These are phyloP conservation scores for Leonotis leonurus DNA, from an alignment of 257 asterid genomes.

Conservation along the genomic window DNA sequence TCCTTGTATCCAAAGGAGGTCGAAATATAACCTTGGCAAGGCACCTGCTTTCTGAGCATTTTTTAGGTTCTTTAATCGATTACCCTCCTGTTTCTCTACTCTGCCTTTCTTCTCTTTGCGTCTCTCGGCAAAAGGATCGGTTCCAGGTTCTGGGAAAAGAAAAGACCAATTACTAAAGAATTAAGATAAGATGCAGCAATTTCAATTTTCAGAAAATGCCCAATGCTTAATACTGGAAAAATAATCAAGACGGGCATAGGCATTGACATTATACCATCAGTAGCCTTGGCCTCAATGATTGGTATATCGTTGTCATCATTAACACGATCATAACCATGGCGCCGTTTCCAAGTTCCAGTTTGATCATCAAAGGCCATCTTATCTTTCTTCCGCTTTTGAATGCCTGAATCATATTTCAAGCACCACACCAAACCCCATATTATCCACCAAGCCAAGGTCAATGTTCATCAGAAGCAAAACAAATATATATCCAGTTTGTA, in stretches of 20 bases:
- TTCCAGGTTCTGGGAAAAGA: slow-evolving; percentile 59
- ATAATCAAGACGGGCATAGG: background rate
- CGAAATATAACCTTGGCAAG: slow-evolving; percentile 64
- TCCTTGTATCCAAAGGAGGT: background rate
- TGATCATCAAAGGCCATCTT: slow-evolving; percentile 79
- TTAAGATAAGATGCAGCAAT: background rate
- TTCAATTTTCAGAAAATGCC: background rate
- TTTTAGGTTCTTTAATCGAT: slow-evolving; percentile 65
- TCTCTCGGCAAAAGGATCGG: slow-evolving; percentile 86
- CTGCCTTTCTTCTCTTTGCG: slow-evolving; percentile 64
- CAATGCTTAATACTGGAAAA: background rate
- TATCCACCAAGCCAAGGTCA: background rate
- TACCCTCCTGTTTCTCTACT: slow-evolving; percentile 79
- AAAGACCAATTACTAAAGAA: background rate
- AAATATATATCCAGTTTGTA: background rate
- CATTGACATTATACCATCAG: slow-evolving; percentile 49
- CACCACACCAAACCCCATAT: background rate
- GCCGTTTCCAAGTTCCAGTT: slow-evolving; percentile 77
- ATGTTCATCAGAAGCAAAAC: background rate
- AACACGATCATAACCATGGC: slow-evolving; percentile 85
- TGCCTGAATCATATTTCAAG: slow-evolving; percentile 45
- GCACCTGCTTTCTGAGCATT: slow-evolving; percentile 81
- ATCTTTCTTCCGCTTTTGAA: slow-evolving; percentile 59
- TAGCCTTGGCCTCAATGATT: slow-evolving; percentile 83
- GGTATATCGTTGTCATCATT: slow-evolving; percentile 89